Percentiles rank a stretch among this genome's conserved stretches.
Evolutionary conservation across 108 stramenopile genomes (phyloP).

Genomic region (Pseudonitzschia multiseries): DNA sequence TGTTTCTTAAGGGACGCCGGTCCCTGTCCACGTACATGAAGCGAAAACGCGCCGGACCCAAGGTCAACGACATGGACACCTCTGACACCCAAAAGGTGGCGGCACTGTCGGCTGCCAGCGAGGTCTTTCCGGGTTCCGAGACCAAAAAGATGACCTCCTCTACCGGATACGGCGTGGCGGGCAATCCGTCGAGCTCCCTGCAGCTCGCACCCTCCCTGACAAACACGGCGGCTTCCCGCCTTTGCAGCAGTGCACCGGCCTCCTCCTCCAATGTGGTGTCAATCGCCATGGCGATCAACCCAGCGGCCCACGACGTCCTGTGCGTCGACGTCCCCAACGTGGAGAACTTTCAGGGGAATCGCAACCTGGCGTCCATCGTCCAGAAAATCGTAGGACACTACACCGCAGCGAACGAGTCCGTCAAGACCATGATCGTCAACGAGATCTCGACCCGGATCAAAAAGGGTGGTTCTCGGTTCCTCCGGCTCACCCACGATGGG

Average conservation of each 20-base stretch:
- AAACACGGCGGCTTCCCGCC: not conserved
- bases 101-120: too few species aligned
- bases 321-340: constrained; percentile 5
- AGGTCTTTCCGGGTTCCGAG: too few species aligned
- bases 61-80: not conserved
- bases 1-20: constrained; percentile 59
- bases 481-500: constrained; percentile 17
- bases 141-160: too few species aligned
- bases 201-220: not conserved
- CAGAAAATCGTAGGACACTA: constrained; percentile 16
- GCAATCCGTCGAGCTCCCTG: too few species aligned
- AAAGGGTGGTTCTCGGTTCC: constrained; percentile 26
- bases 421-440: constrained; percentile 23
- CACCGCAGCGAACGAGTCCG: constrained; percentile 15
- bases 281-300: not conserved
- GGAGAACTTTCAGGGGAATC: constrained; percentile 20
- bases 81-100: too few species aligned
- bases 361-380: constrained; percentile 21
- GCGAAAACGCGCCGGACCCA: constrained; percentile 4
- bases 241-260: not conserved
- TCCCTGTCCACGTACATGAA: constrained; percentile 51
- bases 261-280: not conserved
- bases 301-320: not conserved
- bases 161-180: too few species aligned
- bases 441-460: constrained; percentile 21